Conservation (phyloP, 2,329 filamentous ascomycete genomes). For the Beauveria asiatica region DNA sequence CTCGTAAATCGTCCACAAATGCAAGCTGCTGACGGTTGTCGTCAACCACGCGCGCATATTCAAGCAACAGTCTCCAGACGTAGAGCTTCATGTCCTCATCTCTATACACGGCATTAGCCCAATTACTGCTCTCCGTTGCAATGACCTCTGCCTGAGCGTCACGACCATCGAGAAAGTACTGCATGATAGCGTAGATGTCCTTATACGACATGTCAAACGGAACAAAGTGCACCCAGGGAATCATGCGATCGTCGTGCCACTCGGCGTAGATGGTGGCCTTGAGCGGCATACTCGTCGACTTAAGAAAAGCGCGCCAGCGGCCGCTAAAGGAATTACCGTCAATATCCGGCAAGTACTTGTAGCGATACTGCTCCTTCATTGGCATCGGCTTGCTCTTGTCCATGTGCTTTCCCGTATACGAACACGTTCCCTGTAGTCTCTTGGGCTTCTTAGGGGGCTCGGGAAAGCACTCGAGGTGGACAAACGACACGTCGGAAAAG, state of each 20-base stretch:
- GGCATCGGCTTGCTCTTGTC: constrained; percentile 14
- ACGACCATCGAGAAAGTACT: constrained; percentile 40
- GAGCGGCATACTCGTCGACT: not conserved
- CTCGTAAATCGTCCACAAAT: constrained; percentile 21
- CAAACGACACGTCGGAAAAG: constrained; percentile 21
- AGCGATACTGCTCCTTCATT: constrained; percentile 28
- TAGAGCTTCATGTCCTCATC: constrained; percentile 50
- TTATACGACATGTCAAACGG: constrained; percentile 51
- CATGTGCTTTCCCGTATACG: not conserved
- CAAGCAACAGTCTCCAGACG: constrained; percentile 39
- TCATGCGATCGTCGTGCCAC: constrained; percentile 43
- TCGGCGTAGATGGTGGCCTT: not conserved
- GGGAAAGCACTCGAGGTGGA: constrained; percentile 17
- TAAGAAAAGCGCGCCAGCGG: not conserved
- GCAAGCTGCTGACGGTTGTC: constrained; percentile 22
- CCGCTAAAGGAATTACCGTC: constrained; percentile 41
- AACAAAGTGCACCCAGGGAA: constrained; percentile 55
- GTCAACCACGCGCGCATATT: constrained; percentile 32
- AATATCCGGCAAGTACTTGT: constrained; percentile 34
- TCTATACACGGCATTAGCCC: constrained; percentile 44
- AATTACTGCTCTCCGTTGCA: constrained; percentile 40
- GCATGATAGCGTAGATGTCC: constrained; percentile 31
- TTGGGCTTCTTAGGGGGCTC: not conserved
- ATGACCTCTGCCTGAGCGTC: constrained; percentile 36
- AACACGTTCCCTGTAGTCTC: not conserved